A percentile compares a stretch with the other conserved stretches of the same genome.
phyloP scores from a whole-genome alignment of 2,329 filamentous ascomycete species.

The Penicillium digitatum region DNA sequence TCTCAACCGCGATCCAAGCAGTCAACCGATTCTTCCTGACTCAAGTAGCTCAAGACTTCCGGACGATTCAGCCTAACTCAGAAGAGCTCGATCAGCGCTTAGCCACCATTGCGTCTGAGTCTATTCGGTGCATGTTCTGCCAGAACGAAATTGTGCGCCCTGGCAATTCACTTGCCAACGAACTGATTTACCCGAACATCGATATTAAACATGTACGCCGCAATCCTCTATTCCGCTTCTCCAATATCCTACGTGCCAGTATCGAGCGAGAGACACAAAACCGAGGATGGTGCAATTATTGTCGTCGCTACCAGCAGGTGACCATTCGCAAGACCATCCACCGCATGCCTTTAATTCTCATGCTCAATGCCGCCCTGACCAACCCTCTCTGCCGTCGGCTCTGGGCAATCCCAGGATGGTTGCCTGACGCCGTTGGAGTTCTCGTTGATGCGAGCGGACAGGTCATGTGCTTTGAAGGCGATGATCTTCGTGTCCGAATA shows the following conservation, averaged over 20 bases:
- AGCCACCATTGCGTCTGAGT: conserved; percentile 43
- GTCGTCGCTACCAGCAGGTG: conserved; percentile 84
- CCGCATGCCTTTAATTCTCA: conserved; percentile 75
- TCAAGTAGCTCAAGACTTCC: conserved; percentile 72
- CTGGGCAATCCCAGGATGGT: conserved; percentile 86
- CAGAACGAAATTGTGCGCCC: conserved; percentile 78
- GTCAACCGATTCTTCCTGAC: conserved; percentile 82
- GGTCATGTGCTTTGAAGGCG: conserved; percentile 90
- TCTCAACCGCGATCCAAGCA: conserved; percentile 79
- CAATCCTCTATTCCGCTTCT: conserved; percentile 61
- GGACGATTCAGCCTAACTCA: conserved; percentile 60
- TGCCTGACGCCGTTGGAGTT: conserved; percentile 90
- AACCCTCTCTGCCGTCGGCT: conserved; percentile 65
- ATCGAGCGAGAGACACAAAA: conserved; percentile 85
- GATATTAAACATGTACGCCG: conserved; percentile 51
- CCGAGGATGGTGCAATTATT: conserved; percentile 88
- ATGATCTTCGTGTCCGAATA: conserved; percentile 76
- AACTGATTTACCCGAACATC: conserved; percentile 70
- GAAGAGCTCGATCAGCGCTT: conserved; percentile 66
- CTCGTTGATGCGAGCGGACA: conserved; percentile 78
- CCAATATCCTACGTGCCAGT: conserved; percentile 84
- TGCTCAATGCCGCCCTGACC: conserved; percentile 76
- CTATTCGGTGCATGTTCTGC: conserved; percentile 81
- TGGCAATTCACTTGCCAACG: conserved; percentile 76
- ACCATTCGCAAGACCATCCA: conserved; percentile 80